Evolutionary conservation across 176 grass and related monocot genomes (phyloP).

Genomic region (Cenchrus americanus): DNA sequence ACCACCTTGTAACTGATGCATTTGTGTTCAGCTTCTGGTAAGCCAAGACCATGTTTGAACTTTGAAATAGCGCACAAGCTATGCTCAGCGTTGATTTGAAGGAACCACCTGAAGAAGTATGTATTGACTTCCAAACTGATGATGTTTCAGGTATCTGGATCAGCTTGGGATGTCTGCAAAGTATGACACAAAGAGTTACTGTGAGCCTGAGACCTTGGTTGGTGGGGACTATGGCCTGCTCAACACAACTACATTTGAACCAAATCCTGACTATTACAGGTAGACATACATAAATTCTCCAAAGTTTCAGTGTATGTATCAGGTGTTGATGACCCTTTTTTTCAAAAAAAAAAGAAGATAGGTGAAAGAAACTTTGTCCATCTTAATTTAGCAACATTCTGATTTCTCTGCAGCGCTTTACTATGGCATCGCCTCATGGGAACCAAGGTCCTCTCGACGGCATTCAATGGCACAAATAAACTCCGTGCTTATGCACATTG

Average conservation of each 20-base stretch:
- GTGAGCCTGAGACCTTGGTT: slow-evolving; percentile 70
- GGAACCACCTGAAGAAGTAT: not conserved
- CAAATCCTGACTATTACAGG: slow-evolving; percentile 94
- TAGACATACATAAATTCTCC: slow-evolving; percentile 20
- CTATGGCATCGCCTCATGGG: slow-evolving; percentile 86
- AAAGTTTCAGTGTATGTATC: not conserved
- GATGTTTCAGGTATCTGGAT: slow-evolving; percentile 72
- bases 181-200: slow-evolving; percentile 77
- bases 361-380: not conserved
- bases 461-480: slow-evolving; percentile 61
- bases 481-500: slow-evolving; percentile 76
- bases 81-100: not conserved
- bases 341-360: too few species aligned
- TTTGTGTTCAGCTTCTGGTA: slow-evolving; percentile 95
- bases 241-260: slow-evolving; percentile 81
- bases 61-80: not conserved
- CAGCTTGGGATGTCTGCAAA: slow-evolving; percentile 81
- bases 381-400: slow-evolving; percentile 32
- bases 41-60: not conserved
- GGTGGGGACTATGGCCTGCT: slow-evolving; percentile 84
- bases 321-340: too few species aligned
- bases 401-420: slow-evolving; percentile 59
- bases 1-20: slow-evolving; percentile 80
- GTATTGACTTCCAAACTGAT: not conserved
- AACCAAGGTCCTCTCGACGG: slow-evolving; percentile 54